Evolutionary conservation across 345 rosid species (phyloP).

Genomic region (Euphorbia lathyris): DNA sequence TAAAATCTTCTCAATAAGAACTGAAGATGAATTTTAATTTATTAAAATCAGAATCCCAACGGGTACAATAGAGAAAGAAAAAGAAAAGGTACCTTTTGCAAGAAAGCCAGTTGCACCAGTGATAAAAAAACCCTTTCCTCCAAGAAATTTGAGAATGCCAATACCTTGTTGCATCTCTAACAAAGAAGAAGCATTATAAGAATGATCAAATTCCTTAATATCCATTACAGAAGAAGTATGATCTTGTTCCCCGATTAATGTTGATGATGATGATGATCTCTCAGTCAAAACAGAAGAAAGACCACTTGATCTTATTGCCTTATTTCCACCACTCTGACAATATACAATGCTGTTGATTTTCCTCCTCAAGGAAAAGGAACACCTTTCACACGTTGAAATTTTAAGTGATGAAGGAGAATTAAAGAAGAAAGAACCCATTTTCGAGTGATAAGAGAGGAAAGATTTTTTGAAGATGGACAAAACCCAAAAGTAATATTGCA

Average conservation of each 20-base stretch:
- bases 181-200: constrained; percentile 30
- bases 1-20: constrained; percentile 83
- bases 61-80: too few species aligned
- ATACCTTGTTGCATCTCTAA: constrained; percentile 69
- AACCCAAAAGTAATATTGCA: constrained; percentile 22
- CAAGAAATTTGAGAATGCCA: constrained; percentile 80
- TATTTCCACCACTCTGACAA: constrained; percentile 56
- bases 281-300: constrained; percentile 52
- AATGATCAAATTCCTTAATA: constrained; percentile 56
- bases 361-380: constrained; percentile 25
- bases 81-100: constrained; percentile 55
- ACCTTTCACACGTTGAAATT: constrained; percentile 22
- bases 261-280: constrained; percentile 26
- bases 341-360: constrained; percentile 25
- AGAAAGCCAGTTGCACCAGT: constrained; percentile 96
- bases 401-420: constrained; percentile 42
- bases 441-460: constrained; percentile 34
- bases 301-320: constrained; percentile 32
- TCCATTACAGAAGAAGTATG: constrained; percentile 46
- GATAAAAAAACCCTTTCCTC: constrained; percentile 66
- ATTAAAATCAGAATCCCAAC: background rate
- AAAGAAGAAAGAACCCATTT: constrained; percentile 77
- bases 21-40: constrained; percentile 35
- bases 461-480: constrained; percentile 24
- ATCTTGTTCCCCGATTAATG: constrained; percentile 33